These are phyloP conservation scores for Aulographum hederae DNA, from an alignment of 2,329 filamentous ascomycete genomes.

Conservation along the genomic window DNA sequence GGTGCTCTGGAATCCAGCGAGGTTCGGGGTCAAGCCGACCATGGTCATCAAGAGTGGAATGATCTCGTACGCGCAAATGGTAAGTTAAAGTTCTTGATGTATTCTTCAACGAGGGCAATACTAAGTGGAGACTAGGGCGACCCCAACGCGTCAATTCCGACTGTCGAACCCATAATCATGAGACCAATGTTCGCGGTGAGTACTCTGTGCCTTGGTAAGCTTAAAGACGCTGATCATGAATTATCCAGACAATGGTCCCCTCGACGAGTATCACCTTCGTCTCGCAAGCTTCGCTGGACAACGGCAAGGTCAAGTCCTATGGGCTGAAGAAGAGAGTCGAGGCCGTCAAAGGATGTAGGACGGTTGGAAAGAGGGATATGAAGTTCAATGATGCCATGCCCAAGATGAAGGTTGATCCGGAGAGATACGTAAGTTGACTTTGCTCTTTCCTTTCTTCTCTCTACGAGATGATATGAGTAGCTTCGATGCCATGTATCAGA, in stretches of 20 bases:
- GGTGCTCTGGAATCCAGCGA: conserved; percentile 68
- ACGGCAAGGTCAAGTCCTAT: conserved; percentile 52
- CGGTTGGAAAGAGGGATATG: conserved; percentile 71
- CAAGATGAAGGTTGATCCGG: conserved; percentile 78
- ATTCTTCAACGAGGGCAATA: neutral
- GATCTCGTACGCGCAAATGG: conserved; percentile 70
- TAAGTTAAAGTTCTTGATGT: conserved; percentile 32
- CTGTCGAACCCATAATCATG: conserved; percentile 66
- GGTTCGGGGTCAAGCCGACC: conserved; percentile 74
- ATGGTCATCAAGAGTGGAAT: conserved; percentile 76
- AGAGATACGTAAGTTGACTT: conserved; percentile 47
- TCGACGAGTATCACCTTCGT: conserved; percentile 67
- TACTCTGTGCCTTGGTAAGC: conserved; percentile 1
- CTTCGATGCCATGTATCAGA: too few relatives aligned
- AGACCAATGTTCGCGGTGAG: conserved; percentile 69
- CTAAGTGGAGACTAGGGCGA: too few relatives aligned
- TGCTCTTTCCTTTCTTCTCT: conserved; percentile 1
- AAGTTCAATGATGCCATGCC: conserved; percentile 73
- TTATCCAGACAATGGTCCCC: conserved; percentile 40
- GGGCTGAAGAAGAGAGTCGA: conserved; percentile 63
- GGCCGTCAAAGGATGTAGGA: conserved; percentile 58
- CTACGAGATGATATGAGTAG: neutral
- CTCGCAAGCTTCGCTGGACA: conserved; percentile 49
- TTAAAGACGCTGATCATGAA: neutral
- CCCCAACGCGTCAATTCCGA: conserved; percentile 55